Evolutionary conservation across 176 grass and related monocot species (phyloP).

Genomic region (Eragrostis curvula): DNA sequence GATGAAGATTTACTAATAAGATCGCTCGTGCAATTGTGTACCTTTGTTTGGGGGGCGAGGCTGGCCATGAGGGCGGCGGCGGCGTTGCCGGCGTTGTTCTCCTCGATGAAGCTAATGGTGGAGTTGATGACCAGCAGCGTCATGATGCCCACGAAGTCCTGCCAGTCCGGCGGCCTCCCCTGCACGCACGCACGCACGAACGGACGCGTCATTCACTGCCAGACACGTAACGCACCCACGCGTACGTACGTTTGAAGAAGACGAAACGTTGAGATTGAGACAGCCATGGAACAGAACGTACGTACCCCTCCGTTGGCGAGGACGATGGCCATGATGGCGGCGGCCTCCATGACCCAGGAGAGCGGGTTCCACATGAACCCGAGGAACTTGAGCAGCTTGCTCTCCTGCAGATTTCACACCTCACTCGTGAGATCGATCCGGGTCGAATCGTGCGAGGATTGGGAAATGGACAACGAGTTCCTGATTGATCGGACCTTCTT

Average conservation of each 20-base stretch:
- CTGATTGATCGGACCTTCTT: conserved; percentile 45
- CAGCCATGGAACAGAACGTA: too few relatives aligned
- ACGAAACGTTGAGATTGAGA: background rate
- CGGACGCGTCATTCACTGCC: background rate
- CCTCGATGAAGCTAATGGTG: conserved; percentile 87
- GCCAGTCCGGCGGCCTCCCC: conserved; percentile 77
- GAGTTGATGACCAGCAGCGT: conserved; percentile 88
- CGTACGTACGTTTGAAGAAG: background rate
- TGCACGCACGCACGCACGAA: conserved; percentile 15
- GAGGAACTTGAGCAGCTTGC: conserved; percentile 76
- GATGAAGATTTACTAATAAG: background rate
- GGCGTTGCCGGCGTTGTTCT: conserved; percentile 92
- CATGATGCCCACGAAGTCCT: conserved; percentile 83
- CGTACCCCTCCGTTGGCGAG: conserved; percentile 67
- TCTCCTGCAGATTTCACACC: conserved; percentile 55
- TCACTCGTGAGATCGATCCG: conserved; percentile 19
- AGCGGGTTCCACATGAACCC: conserved; percentile 99
- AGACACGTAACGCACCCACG: background rate
- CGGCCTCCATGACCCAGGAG: conserved; percentile 92
- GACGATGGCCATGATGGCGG: conserved; percentile 78
- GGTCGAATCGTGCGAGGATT: background rate
- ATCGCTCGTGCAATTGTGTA: background rate
- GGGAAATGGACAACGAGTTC: background rate
- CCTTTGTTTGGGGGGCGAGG: conserved; percentile 88
- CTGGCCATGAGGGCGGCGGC: conserved; percentile 91